These are phyloP conservation scores for Taiozyma sp. DNA, from an alignment of 1,139 yeast genomes.

Conservation along the genomic window DNA sequence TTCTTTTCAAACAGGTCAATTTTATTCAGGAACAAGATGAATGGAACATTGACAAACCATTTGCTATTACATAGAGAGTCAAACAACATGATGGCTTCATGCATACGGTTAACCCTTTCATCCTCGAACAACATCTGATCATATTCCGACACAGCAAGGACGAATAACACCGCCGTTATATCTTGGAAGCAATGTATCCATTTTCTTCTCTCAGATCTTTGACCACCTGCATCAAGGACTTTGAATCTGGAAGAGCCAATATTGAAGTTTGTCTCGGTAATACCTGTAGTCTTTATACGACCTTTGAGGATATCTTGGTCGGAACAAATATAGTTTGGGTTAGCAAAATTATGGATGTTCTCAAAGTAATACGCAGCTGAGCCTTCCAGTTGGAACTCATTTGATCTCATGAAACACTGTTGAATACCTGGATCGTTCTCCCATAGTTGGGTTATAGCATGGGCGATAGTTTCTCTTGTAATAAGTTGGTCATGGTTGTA, in stretches of 20 bases:
- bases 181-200: slow-evolving; percentile 97
- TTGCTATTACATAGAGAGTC: slow-evolving; percentile 79
- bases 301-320: slow-evolving; percentile 87
- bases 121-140: slow-evolving; percentile 93
- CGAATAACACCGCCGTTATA: slow-evolving; percentile 84
- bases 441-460: slow-evolving; percentile 68
- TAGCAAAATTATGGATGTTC: slow-evolving; percentile 56
- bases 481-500: slow-evolving; percentile 11
- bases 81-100: slow-evolving; percentile 80
- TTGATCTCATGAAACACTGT: slow-evolving; percentile 54
- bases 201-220: slow-evolving; percentile 85
- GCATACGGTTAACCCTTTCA: slow-evolving; percentile 83
- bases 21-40: slow-evolving; percentile 84
- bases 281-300: slow-evolving; percentile 92
- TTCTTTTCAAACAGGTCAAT: slow-evolving; percentile 77
- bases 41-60: slow-evolving; percentile 84
- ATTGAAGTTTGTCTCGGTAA: slow-evolving; percentile 77
- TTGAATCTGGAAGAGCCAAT: slow-evolving; percentile 63
- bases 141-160: slow-evolving; percentile 88
- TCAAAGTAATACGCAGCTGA: slow-evolving; percentile 77
- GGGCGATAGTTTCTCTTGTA: slow-evolving; percentile 48
- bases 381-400: slow-evolving; percentile 79
- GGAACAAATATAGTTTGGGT: slow-evolving; percentile 59
- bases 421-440: slow-evolving; percentile 57
- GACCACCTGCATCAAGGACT: slow-evolving; percentile 97